Evolutionary conservation across 768 basidiomycete species (phyloP), one percentile per base, ranked within the genome.

Genomic region (Pulveroboletus sp.): DNA sequence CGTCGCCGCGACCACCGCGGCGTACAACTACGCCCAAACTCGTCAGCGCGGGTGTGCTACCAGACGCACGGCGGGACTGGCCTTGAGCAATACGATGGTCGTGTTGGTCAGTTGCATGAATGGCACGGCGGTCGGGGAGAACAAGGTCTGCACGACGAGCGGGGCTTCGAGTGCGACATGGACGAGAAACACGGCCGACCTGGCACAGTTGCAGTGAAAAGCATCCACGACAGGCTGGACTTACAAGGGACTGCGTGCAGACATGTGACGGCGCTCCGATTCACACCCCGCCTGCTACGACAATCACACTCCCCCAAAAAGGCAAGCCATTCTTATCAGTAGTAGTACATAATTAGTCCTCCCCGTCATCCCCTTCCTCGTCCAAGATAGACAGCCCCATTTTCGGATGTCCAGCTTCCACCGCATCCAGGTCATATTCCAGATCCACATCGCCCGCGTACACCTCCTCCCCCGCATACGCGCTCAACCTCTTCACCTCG

Each of bases 101-200:
- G 90, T 92, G 71, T 93, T 93, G 58, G 84, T 91, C 56, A 90
- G 74, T 63, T 90, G 80, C 47, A 91, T 56, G 64, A 93, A 90
- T 0, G 90, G 90, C 17, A 92, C 65, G 14, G 65, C 71, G 16
- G 67, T 58, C 1, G 87, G 82, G 0, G 81, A 74, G 71, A 79
- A 80, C 16, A 91, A 67, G 6, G 89, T 87, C 64, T 91, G 89
- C 27, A 93, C 66, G 4, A 83, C 88, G 19, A 93, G 63, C 0
- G 90, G 90, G 6, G 80, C 75, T 63, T 93, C 90, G 47, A 91
- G 71, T 6, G 84, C 87, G 57, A 90, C 79, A 59, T 93, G 90
- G 24, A 92, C 68, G 33, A 93, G 72, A 68, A 92, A 93, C 2
- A 90, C 75, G 17, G 70, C 67, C 4, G 89, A 79, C 11, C 85